Conservation (phyloP, 2,329 filamentous ascomycete genomes). For the Aphanocladium album region DNA sequence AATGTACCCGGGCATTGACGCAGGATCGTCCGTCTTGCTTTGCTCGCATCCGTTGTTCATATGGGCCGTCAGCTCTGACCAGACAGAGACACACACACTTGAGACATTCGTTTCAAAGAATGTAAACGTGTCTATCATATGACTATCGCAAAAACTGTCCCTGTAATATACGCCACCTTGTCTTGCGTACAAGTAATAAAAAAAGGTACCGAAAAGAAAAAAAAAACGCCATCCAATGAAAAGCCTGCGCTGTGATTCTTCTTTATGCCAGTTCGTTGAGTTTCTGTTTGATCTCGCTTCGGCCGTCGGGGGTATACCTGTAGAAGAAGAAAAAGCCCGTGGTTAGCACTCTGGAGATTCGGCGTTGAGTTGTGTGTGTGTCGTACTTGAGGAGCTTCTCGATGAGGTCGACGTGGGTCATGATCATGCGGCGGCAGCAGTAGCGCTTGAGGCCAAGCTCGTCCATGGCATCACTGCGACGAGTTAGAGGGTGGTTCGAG, state of each 20-base stretch:
- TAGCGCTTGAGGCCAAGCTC: constrained; percentile 89
- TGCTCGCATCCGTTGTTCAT: not conserved
- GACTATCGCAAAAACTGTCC: constrained; percentile 9
- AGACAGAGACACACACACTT: not conserved
- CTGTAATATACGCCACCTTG: constrained; percentile 8
- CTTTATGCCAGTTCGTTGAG: constrained; percentile 15
- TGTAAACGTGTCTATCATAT: not conserved
- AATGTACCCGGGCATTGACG: not conserved
- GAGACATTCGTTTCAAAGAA: constrained; percentile 3
- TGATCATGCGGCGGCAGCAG: constrained; percentile 98
- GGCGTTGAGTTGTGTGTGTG: not conserved
- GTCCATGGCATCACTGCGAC: constrained; percentile 84
- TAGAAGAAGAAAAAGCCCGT: not conserved
- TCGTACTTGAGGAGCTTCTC: constrained; percentile 92
- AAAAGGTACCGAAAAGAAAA: not conserved
- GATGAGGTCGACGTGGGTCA: constrained; percentile 98
- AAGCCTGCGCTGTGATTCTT: not conserved
- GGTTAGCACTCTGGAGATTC: not conserved
- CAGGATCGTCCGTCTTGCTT: not conserved
- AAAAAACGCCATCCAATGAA: constrained; percentile 15
- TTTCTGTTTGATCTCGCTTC: constrained; percentile 22
- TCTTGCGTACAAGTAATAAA: not conserved
- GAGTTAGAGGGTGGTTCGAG: constrained; percentile 21
- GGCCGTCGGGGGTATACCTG: constrained; percentile 58
- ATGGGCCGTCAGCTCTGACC: no score